Evolutionary conservation across 2,329 filamentous ascomycete species (phyloP), one percentile per base, ranked within the genome.

Genomic region (Penicillium digitatum): DNA sequence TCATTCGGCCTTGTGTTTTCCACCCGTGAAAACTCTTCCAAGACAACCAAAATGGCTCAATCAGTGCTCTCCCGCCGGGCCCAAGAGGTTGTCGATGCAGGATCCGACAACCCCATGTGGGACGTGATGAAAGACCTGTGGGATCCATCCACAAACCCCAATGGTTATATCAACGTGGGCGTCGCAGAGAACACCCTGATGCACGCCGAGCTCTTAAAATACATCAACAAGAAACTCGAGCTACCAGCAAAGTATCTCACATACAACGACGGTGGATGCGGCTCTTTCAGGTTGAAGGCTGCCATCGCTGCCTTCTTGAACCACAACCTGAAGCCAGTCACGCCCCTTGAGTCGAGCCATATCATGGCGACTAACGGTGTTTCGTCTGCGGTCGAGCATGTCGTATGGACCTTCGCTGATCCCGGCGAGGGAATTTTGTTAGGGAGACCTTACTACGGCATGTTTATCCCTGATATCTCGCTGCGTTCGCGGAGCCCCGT

Each of bases 131-230:
- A 67, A 8, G 71, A 82, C 57, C 64, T 75, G 6, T 82, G 74
- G 71, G 60, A 79, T 50, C 71, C 74, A n/a, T 18, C 55, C 2
- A 62, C 54, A 18, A 69, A 69, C 38, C 67, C 67, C 0, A 59
- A 67, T 14, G 80, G 80, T 26, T 80, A 76, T 56, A 67, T 81
- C 31, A 81, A 76, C 54, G 71, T 83, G 0, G 80, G 79, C 1
- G 70, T 82, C 1, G 80, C 81, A 6, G 81, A 82, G 63, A 82
- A 82, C 61, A 66, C 68, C 0, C 72, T 82, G 39, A 81, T 82
- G 79, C 79, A 82, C 52, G 62, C 73, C 18, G 62, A 70, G 3
- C 70, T 82, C 3, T 64, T 73, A 2, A 61, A 74, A 20, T 77
- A 77, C 77, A 48, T 70, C 29, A 75, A 78, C 60, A 59, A 62